These are phyloP conservation scores for Penicillium palitans DNA, from an alignment of 2,329 filamentous ascomycete species.

Conservation along the genomic window DNA sequence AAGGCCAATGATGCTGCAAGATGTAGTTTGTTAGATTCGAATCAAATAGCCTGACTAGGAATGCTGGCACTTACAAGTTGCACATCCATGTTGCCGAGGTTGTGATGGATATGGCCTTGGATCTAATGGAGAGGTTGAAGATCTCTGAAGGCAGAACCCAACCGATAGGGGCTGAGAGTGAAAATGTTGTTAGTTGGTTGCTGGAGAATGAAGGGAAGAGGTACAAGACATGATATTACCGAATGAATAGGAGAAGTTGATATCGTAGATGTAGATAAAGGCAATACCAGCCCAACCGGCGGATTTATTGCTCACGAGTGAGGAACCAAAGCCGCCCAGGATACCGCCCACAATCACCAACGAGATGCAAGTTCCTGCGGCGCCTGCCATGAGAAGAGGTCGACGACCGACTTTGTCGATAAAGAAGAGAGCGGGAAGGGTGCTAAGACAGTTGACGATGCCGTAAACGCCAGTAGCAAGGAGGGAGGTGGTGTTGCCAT, in stretches of 20 bases:
- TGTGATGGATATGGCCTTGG: conserved; percentile 42
- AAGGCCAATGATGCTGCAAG: conserved; percentile 36
- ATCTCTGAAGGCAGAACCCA: conserved; percentile 45
- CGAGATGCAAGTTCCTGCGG: conserved; percentile 38
- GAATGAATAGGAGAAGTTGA: conserved; percentile 42
- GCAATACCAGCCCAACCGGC: conserved; percentile 42
- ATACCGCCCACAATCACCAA: conserved; percentile 40
- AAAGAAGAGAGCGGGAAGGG: conserved; percentile 37
- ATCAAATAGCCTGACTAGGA: not conserved
- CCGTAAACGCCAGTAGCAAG: conserved; percentile 42
- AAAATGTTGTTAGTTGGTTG: not conserved
- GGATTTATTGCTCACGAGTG: conserved; percentile 28
- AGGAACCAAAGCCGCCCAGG: conserved; percentile 34
- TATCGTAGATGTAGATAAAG: conserved; percentile 42
- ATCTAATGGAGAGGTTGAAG: conserved; percentile 41
- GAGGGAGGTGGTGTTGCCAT: conserved; percentile 38
- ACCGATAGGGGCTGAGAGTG: conserved; percentile 34
- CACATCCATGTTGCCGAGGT: conserved; percentile 44
- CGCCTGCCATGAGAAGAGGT: conserved; percentile 38
- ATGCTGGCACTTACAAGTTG: conserved; percentile 34
- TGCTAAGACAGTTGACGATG: conserved; percentile 41
- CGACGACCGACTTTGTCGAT: conserved; percentile 39
- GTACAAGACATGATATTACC: conserved; percentile 23
- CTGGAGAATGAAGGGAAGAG: not conserved
- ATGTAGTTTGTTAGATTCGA: not conserved